Conservation (phyloP, 179 eudicot species). For the Spinacia oleracea region DNA sequence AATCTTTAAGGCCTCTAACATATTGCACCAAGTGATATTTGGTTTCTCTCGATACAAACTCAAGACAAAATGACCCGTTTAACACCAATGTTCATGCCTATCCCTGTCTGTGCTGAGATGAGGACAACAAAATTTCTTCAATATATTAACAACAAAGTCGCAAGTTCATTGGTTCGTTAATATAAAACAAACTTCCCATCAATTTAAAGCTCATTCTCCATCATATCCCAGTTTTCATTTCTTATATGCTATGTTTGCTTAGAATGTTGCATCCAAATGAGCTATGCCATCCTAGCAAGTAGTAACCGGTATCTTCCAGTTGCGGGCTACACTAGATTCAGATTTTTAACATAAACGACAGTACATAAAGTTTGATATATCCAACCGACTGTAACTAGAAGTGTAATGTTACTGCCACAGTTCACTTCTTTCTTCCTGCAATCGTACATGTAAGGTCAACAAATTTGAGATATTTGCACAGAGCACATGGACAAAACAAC, state of each 20-base stretch:
- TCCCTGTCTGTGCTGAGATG: background rate
- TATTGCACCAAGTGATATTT: background rate
- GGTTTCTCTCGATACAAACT: slow-evolving; percentile 4
- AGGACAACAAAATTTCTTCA: background rate
- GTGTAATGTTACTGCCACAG: too few species aligned
- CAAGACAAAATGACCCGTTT: background rate
- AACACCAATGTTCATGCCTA: background rate
- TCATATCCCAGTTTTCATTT: background rate
- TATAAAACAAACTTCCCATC: background rate
- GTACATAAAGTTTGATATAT: too few species aligned
- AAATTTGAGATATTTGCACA: too few species aligned
- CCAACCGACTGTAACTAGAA: too few species aligned
- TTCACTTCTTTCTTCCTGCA: too few species aligned
- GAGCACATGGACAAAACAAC: too few species aligned
- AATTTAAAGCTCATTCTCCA: background rate
- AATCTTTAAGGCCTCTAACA: background rate
- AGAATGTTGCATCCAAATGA: background rate
- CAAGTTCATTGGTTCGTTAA: background rate
- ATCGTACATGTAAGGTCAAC: too few species aligned
- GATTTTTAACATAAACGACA: background rate
- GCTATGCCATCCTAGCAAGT: background rate
- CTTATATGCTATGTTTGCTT: background rate
- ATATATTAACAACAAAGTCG: background rate
- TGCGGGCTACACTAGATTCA: background rate
- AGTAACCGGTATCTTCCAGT: background rate